A percentile compares a stretch with the other conserved stretches of the same genome.
phyloP scores from a whole-genome alignment of 306 rosid genomes.

The Quercus suber region DNA sequence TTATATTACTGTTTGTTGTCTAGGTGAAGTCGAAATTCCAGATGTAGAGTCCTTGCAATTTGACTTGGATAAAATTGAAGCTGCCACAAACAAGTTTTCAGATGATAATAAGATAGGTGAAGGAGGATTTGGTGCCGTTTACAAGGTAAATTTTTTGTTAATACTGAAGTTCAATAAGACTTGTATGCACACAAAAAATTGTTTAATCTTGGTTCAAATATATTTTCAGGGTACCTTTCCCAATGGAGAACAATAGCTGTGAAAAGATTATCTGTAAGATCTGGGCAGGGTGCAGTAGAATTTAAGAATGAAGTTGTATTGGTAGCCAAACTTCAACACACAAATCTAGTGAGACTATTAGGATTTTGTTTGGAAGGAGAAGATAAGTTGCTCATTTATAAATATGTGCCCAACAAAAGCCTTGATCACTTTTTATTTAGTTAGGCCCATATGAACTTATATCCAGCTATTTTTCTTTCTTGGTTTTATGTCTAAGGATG shows the following conservation, averaged over 20 bases:
- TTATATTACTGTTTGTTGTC: not conserved
- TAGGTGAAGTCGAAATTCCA: slow-evolving; percentile 24
- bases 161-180: not conserved
- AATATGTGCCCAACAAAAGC: slow-evolving; percentile 64
- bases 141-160: slow-evolving; percentile 31
- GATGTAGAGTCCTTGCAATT: slow-evolving; percentile 39
- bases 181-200: not conserved
- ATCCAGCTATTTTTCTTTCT: not conserved
- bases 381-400: slow-evolving; percentile 62
- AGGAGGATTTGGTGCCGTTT: slow-evolving; percentile 64
- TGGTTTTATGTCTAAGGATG: too few relatives aligned
- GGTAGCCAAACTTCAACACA: slow-evolving; percentile 71
- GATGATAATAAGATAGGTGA: slow-evolving; percentile 38
- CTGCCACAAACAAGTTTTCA: slow-evolving; percentile 45
- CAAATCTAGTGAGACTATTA: slow-evolving; percentile 58
- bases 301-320: slow-evolving; percentile 66
- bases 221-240: slow-evolving; percentile 50
- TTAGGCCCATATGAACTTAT: slow-evolving; percentile 19
- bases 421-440: slow-evolving; percentile 59
- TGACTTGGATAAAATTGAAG: slow-evolving; percentile 33
- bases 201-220: not conserved
- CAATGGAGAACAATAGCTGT: slow-evolving; percentile 58
- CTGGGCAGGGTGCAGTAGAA: slow-evolving; percentile 56
- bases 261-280: slow-evolving; percentile 51
- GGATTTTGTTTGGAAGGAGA: slow-evolving; percentile 56